These are phyloP conservation scores for Curvularia sp. DNA, from an alignment of 2,329 filamentous ascomycete genomes.

Conservation along the genomic window DNA sequence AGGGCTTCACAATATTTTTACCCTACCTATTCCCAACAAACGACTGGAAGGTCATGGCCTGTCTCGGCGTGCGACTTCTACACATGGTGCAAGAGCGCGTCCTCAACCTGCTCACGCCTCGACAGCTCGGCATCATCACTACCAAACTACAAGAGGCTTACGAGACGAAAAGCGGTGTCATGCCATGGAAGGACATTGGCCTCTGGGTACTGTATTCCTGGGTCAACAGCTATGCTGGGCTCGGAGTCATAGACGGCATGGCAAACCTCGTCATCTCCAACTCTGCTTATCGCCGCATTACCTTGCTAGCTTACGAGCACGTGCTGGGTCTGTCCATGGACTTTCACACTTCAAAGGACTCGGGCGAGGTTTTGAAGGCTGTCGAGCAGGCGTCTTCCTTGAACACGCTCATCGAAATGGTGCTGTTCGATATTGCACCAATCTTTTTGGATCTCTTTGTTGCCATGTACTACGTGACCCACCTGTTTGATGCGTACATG, in stretches of 20 bases:
- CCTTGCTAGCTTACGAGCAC: slow-evolving; percentile 69
- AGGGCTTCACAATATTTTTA: slow-evolving; percentile 75
- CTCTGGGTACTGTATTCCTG: slow-evolving; percentile 59
- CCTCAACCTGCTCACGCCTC: slow-evolving; percentile 79
- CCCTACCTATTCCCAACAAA: slow-evolving; percentile 80
- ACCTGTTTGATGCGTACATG: slow-evolving; percentile 66
- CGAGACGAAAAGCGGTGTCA: slow-evolving; percentile 50
- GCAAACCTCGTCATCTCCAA: slow-evolving; percentile 65
- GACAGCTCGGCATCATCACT: slow-evolving; percentile 80
- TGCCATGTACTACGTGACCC: slow-evolving; percentile 67
- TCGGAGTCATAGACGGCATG: slow-evolving; percentile 59
- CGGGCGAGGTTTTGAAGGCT: slow-evolving; percentile 69
- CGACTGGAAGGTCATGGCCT: slow-evolving; percentile 70
- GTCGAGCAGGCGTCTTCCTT: slow-evolving; percentile 70
- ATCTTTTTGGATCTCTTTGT: slow-evolving; percentile 68
- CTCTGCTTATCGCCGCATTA: slow-evolving; percentile 65
- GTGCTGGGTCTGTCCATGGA: slow-evolving; percentile 74
- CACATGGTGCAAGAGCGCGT: slow-evolving; percentile 75
- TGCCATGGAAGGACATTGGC: slow-evolving; percentile 62
- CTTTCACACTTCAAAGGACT: slow-evolving; percentile 71
- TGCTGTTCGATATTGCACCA: slow-evolving; percentile 67
- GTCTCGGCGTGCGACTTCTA: slow-evolving; percentile 69
- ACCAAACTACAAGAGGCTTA: slow-evolving; percentile 63
- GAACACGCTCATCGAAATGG: slow-evolving; percentile 65
- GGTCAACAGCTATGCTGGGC: slow-evolving; percentile 60